Conservation (phyloP, 257 asterid species). For the Phtheirospermum japonicum region DNA sequence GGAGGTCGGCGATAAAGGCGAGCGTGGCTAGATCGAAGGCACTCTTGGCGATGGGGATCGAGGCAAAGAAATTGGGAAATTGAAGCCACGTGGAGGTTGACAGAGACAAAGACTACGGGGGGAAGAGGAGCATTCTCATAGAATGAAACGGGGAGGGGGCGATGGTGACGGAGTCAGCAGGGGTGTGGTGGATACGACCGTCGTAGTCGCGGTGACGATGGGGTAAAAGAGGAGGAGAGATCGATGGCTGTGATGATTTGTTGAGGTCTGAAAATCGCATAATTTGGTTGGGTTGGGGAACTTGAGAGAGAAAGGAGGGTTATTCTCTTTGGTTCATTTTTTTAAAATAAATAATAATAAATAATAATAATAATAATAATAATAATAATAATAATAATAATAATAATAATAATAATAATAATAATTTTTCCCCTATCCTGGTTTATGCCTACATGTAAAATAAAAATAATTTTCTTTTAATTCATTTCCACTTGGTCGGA, state of each 20-base stretch:
- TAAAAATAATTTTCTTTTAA: no score
- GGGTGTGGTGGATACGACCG: constrained; percentile 29
- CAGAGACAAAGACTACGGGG: not conserved
- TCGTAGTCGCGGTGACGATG: constrained; percentile 25
- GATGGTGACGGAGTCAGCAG: constrained; percentile 25
- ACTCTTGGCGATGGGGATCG: constrained; percentile 10
- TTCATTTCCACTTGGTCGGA: no score
- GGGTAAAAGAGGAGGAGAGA: not conserved
- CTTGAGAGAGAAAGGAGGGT: no score
- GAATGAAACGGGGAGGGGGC: constrained; percentile 13
- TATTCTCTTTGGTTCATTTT: no score
- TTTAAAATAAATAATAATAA: no score
- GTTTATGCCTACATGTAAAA: no score
- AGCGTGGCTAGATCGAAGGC: constrained; percentile 45
- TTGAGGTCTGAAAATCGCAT: no score
- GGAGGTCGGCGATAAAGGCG: constrained; percentile 31
- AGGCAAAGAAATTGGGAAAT: constrained; percentile 13
- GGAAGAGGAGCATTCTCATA: constrained; percentile 53
- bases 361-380: no score
- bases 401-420: no score
- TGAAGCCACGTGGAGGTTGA: not conserved
- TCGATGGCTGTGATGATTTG: constrained; percentile 18
- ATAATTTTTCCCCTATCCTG: no score
- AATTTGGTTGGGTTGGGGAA: no score
- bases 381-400: no score